Evolutionary conservation across 495 filamentous ascomycete species (phyloP), one percentile per base, ranked within the genome.

Genomic region (Penicillium pancosmium): DNA sequence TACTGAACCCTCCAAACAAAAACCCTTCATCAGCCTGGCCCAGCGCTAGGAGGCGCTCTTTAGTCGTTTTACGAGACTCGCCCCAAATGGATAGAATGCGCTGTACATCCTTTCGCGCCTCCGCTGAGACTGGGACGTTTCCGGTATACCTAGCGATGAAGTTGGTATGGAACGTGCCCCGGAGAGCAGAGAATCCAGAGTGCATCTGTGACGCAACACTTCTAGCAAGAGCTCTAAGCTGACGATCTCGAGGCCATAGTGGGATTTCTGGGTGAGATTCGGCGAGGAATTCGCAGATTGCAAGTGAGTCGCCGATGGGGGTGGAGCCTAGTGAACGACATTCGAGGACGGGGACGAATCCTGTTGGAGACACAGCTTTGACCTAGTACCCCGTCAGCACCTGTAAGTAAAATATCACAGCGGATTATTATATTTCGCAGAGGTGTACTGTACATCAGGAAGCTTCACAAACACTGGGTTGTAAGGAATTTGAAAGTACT

Each of bases 201-300:
- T 84, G 82, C 82, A 85, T 86, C 67, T 83, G 74, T 0, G 82
- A 78, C 3, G 70, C 73, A 5, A 80, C 80, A 18, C 71, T 73
- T 35, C 82, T 72, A 7, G 83, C 82, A 13, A 81, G 68, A 1
- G 80, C 80, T 56, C 82, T 68, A 9, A 84, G 72, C 10, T 62
- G 48, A 10, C 55, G 56, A 54, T 78, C 78, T 21, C 62, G 35
- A 0, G 84, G 84, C 74, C 80, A 84, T 4, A 82, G 69, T 34
- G 51, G 38, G 11, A 74, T 67, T 9, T 74, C 61, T 0, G 80
- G 79, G 60, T 79, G 56, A 2, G 63, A 63, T 49, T 84, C 82
- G 18, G 81, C 78, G 11, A 86, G 73, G 60, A 78, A 80, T 54
- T 84, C 81, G 68, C 72, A 69, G 56, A 85, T 85, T 54, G 83